Conservation (phyloP, 495 filamentous ascomycete species). For the Aspergillus funiculosus region DNA sequence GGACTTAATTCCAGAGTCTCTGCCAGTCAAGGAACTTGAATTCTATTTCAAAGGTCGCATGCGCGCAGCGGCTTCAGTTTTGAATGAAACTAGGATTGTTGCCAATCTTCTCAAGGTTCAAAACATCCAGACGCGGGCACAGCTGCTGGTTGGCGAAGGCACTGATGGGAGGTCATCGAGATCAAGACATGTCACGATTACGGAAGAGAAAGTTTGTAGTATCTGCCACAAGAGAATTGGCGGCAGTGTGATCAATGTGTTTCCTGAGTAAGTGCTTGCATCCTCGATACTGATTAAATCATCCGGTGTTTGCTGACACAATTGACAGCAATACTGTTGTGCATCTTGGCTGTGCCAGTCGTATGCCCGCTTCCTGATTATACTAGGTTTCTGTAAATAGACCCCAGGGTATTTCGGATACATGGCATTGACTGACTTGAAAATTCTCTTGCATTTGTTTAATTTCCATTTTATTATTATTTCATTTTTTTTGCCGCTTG, state of each 20-base stretch:
- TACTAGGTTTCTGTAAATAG: slow-evolving; percentile 17
- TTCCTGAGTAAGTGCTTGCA: slow-evolving; percentile 52
- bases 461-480: slow-evolving; percentile 9
- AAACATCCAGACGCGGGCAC: slow-evolving; percentile 63
- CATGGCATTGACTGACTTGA: slow-evolving; percentile 13
- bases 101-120: slow-evolving; percentile 67
- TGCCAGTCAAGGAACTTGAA: slow-evolving; percentile 74
- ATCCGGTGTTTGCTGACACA: slow-evolving; percentile 21
- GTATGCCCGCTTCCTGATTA: slow-evolving; percentile 26
- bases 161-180: slow-evolving; percentile 47
- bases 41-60: slow-evolving; percentile 91
- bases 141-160: slow-evolving; percentile 61
- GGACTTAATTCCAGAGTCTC: slow-evolving; percentile 70
- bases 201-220: slow-evolving; percentile 81
- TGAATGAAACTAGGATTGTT: slow-evolving; percentile 73
- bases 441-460: slow-evolving; percentile 16
- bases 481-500: slow-evolving; percentile 7
- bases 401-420: slow-evolving; percentile 8
- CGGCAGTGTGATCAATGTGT: slow-evolving; percentile 75
- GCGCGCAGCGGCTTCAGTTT: slow-evolving; percentile 71
- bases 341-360: slow-evolving; percentile 74
- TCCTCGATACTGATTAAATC: background rate
- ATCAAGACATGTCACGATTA: slow-evolving; percentile 70
- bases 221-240: slow-evolving; percentile 92
- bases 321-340: slow-evolving; percentile 57